phyloP scores from a whole-genome alignment of 768 basidiomycete species.

The Termitomyces bulborhizus region DNA sequence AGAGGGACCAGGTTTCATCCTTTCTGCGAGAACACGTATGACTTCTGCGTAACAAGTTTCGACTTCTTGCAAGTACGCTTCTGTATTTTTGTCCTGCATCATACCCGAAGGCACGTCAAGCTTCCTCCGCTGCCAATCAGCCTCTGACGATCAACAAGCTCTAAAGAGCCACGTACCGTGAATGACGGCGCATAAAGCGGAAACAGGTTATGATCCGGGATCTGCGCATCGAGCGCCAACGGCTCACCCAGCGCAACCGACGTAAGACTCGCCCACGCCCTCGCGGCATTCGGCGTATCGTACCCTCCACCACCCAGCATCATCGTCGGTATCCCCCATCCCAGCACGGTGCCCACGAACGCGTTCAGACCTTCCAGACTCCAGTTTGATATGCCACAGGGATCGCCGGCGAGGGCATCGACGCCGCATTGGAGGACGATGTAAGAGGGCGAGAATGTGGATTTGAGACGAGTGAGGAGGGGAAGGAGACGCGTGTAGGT shows the following conservation, averaged over 20 bases:
- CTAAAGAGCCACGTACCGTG: conserved; percentile 21
- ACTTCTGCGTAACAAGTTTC: conserved; percentile 33
- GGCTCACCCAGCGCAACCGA: conserved; percentile 58
- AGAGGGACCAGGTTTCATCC: conserved; percentile 10
- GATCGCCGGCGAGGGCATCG: conserved; percentile 84
- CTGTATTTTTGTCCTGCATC: conserved; percentile 67
- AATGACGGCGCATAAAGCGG: conserved; percentile 77
- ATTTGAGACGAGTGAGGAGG: conserved; percentile 51
- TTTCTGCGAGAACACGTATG: conserved; percentile 22
- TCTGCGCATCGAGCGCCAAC: conserved; percentile 51
- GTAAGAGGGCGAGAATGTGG: conserved; percentile 68
- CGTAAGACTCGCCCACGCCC: conserved; percentile 83
- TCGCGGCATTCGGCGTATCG: conserved; percentile 72
- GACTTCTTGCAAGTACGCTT: conserved; percentile 45
- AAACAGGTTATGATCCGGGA: conserved; percentile 74
- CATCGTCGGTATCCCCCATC: conserved; percentile 21
- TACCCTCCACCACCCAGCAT: conserved; percentile 89
- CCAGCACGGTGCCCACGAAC: conserved; percentile 46
- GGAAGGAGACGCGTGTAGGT: conserved; percentile 66
- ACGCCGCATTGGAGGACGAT: conserved; percentile 82
- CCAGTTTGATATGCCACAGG: conserved; percentile 71
- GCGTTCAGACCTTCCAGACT: conserved; percentile 49
- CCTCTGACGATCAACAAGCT: not conserved
- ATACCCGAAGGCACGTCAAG: conserved; percentile 71
- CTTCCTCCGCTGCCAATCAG: conserved; percentile 15